Percentiles rank a stretch among this genome's conserved stretches.
Conservation (phyloP, 495 filamentous ascomycete genomes). For the Tuber microsphaerosporum region DNA sequence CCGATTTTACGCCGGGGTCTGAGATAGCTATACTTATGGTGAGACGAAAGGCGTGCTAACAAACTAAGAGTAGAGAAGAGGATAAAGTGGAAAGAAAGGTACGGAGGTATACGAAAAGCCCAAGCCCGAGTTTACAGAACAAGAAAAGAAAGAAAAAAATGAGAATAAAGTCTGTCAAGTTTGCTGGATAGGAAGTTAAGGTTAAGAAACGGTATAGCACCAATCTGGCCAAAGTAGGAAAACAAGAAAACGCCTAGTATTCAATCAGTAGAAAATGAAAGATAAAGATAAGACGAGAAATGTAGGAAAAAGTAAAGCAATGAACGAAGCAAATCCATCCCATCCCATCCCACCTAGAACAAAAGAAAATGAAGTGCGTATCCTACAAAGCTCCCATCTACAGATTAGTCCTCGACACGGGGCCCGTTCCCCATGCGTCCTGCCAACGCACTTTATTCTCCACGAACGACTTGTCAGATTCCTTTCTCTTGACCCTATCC, state of each 20-base stretch:
- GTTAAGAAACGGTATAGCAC: neutral
- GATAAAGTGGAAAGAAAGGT: neutral
- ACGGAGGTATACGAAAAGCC: neutral
- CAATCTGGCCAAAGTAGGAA: neutral
- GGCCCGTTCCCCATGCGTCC: constrained; percentile 31
- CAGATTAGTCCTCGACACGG: neutral
- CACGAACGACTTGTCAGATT: constrained; percentile 6
- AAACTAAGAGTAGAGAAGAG: neutral
- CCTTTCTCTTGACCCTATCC: constrained; percentile 11
- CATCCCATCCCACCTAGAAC: neutral
- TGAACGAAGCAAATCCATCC: neutral
- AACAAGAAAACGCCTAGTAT: neutral
- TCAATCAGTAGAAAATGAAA: neutral
- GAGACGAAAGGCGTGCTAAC: neutral
- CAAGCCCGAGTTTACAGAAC: neutral
- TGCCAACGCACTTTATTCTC: constrained; percentile 36
- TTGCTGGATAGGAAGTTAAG: neutral
- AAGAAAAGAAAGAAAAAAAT: neutral
- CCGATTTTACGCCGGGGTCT: neutral
- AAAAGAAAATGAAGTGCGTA: neutral
- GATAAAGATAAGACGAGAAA: neutral
- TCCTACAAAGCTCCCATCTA: neutral
- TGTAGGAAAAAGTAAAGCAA: neutral
- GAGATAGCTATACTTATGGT: neutral
- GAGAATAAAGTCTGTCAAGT: neutral